Evolutionary conservation across 148 eudicot genomes (phyloP), one percentile per base, ranked within the genome.

Genomic region (Tetragonia tetragonoides): DNA sequence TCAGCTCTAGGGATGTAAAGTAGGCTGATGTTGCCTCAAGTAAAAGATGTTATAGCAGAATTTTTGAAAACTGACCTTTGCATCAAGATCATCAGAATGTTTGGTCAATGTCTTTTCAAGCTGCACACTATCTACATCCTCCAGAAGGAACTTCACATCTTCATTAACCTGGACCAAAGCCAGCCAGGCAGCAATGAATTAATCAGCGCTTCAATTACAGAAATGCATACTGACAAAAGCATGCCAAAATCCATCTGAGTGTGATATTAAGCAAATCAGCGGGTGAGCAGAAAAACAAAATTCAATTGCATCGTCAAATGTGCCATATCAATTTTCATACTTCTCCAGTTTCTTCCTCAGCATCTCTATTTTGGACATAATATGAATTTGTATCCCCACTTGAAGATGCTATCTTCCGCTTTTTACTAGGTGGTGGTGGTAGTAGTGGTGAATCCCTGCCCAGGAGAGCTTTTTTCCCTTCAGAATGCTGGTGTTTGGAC

Each of bases 61-160:
- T 18, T 20, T 11, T 56, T 53, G 18, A 71, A 77, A 77, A 74
- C 83, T 82, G 78, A 93, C 98, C 87, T 72, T 86, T 66, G 69
- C 62, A n/a, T 77, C 76, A 53, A 85, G 81, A 74, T 89, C 95
- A 79, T 75, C 89, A 67, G 89, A 83, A 57, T 88, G 80, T 73
- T 86, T 84, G 84, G 85, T 77, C 78, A 89, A 77, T 14, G 83
- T 73, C 70, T 75, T 81, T 81, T 87, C 87, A 59, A 91, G 92
- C 66, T 23, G 80, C n/a, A 67, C 28, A 57, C 78, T 75, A 72
- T 39, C 49, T 42, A 85, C 88, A 68, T 80, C 85, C 74, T 87
- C 84, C 57, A 93, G 68, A 40, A 93, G 78, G 54, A 85, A 65
- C 78, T 83, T 89, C 81, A 91, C 75, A 82, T 86, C 88, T 68